phyloP scores from a whole-genome alignment of 2,329 filamentous ascomycete species.

The Aspergillus fumigatus region DNA sequence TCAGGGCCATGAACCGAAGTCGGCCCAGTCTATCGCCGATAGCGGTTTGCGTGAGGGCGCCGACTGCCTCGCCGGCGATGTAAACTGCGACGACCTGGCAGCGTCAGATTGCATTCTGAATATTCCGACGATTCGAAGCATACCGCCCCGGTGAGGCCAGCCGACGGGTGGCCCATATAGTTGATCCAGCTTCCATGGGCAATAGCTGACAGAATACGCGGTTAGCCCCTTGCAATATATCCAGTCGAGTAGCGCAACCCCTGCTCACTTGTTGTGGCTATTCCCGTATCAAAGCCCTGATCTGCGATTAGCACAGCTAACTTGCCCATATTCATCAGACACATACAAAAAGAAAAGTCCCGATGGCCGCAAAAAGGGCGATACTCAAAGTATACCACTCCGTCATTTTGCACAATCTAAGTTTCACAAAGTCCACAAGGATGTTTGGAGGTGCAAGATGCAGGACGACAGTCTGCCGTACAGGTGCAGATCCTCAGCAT shows the following conservation, averaged over 20 bases:
- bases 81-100: slow-evolving; percentile 52
- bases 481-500: background rate
- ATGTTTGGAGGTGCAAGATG: background rate
- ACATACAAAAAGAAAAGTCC: slow-evolving; percentile 55
- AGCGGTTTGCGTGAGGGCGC: slow-evolving; percentile 50
- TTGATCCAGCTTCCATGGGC: slow-evolving; percentile 57
- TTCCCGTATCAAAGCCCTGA: slow-evolving; percentile 58
- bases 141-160: slow-evolving; percentile 52
- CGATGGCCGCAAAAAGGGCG: slow-evolving; percentile 55
- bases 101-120: background rate
- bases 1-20: slow-evolving; percentile 51
- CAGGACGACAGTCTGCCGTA: background rate
- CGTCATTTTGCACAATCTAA: slow-evolving; percentile 26
- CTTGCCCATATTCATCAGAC: no score
- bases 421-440: background rate
- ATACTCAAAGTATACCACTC: slow-evolving; percentile 48
- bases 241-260: background rate
- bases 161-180: slow-evolving; percentile 54
- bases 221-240: slow-evolving; percentile 5
- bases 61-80: slow-evolving; percentile 56
- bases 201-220: slow-evolving; percentile 40
- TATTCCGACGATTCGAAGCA: background rate
- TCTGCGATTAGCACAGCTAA: slow-evolving; percentile 4
- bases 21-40: slow-evolving; percentile 52
- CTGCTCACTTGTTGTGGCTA: slow-evolving; percentile 52